Conservation (phyloP, 352 stramenopile species). For the Globisporangium carolinianum region DNA sequence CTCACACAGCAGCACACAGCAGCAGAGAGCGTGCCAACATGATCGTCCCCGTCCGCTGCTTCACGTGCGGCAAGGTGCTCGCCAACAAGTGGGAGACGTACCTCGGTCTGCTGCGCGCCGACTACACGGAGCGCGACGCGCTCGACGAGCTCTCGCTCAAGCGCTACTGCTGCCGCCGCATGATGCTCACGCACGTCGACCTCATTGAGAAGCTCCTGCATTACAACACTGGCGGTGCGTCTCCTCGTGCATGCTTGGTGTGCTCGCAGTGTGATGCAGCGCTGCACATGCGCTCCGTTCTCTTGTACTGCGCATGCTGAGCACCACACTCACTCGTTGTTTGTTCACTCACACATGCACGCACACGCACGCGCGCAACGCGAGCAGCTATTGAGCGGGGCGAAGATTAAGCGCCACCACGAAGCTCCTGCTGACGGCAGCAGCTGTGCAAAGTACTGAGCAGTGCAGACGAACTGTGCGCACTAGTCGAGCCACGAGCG, state of each 20-base stretch:
- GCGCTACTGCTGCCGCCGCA: slow-evolving; percentile 98
- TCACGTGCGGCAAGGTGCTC: slow-evolving; percentile 99
- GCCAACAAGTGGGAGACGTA: slow-evolving; percentile 99
- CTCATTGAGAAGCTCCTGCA: slow-evolving; percentile 99
- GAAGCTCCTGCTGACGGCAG: neutral
- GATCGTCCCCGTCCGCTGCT: slow-evolving; percentile 99
- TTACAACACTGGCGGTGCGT: slow-evolving; percentile 95
- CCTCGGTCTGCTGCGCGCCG: slow-evolving; percentile 93
- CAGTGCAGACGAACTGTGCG: neutral
- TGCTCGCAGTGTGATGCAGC: neutral
- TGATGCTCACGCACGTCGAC: slow-evolving; percentile 99
- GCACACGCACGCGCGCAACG: slow-evolving; percentile 2
- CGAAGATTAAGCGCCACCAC: slow-evolving; percentile 36
- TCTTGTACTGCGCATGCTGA: neutral
- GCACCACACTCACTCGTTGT: neutral
- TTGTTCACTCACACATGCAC: neutral
- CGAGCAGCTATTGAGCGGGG: slow-evolving; percentile 73
- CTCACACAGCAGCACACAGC: neutral
- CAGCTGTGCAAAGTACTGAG: neutral
- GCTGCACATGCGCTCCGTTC: neutral
- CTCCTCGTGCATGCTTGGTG: neutral
- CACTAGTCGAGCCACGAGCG: too few relatives aligned
- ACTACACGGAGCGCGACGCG: slow-evolving; percentile 97
- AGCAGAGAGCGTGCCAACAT: slow-evolving; percentile 38
- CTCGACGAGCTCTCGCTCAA: slow-evolving; percentile 98